Percentiles rank a stretch among this genome's conserved stretches.
Evolutionary conservation across 176 grass and related monocot species (phyloP).

Genomic region (Eleusine coracana): DNA sequence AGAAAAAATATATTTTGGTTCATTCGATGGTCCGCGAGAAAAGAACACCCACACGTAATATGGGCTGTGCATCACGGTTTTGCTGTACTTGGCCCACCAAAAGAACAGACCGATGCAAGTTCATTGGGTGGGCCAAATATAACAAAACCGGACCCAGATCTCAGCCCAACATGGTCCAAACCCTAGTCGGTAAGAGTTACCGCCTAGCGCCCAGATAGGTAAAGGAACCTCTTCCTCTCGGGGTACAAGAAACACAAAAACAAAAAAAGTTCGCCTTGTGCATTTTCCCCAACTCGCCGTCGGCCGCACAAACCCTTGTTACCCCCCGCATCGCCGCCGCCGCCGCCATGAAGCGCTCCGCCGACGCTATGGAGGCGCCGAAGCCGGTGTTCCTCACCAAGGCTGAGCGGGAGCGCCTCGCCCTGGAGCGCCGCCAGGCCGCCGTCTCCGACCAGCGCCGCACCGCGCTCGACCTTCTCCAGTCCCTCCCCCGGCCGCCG

Average conservation of each 20-base stretch:
- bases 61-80: not conserved
- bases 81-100: not conserved
- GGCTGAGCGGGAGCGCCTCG: constrained; percentile 72
- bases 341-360: constrained; percentile 78
- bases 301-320: constrained; percentile 8
- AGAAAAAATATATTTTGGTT: not conserved
- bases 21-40: not conserved
- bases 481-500: constrained; percentile 45
- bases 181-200: not conserved
- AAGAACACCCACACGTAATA: not conserved
- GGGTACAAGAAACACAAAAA: not conserved
- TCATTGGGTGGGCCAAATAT: not conserved
- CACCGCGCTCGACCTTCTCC: constrained; percentile 55
- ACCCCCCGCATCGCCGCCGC: constrained; percentile 9
- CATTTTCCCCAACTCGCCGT: not conserved
- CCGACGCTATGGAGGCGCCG: constrained; percentile 43
- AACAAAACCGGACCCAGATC: not conserved
- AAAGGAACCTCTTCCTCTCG: not conserved
- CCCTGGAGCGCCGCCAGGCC: constrained; percentile 79
- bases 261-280: not conserved
- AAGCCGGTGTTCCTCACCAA: constrained; percentile 79
- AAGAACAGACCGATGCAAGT: not conserved
- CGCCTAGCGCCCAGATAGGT: not conserved
- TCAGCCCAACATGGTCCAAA: not conserved
- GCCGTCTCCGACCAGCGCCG: constrained; percentile 82